Conservation (phyloP, 1,139 yeast species). For the Candida mesenterica region DNA sequence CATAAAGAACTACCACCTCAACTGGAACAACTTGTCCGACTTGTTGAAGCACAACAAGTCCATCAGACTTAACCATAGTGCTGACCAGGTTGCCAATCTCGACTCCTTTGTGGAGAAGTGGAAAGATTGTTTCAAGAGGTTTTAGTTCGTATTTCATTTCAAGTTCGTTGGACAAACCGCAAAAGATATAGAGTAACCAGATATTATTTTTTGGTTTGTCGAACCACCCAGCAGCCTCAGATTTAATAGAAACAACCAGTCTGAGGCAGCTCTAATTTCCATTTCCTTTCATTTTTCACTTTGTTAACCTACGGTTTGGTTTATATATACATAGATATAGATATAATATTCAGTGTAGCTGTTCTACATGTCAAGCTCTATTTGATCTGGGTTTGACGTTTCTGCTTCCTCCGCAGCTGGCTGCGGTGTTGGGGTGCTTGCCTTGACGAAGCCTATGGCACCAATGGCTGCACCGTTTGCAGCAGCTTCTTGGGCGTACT, state of each 20-base stretch:
- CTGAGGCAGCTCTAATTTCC: too few species aligned
- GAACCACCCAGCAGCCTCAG: too few species aligned
- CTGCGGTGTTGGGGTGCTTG: constrained; percentile 22
- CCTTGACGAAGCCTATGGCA: constrained; percentile 54
- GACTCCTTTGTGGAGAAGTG: constrained; percentile 42
- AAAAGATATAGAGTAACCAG: neutral
- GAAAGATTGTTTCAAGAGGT: constrained; percentile 26
- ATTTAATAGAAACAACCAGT: too few species aligned
- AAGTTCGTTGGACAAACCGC: too few species aligned
- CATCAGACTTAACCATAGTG: constrained; percentile 37
- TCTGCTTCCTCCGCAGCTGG: constrained; percentile 9
- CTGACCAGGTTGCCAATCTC: constrained; percentile 34
- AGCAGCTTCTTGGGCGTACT: constrained; percentile 32
- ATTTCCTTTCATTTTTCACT: too few species aligned
- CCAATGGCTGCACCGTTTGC: neutral
- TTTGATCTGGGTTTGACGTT: constrained; percentile 59
- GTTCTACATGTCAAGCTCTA: constrained; percentile 61
- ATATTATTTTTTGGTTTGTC: too few species aligned
- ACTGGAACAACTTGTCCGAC: constrained; percentile 40
- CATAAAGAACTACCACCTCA: constrained; percentile 42
- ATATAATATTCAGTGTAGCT: too few species aligned
- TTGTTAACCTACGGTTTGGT: too few species aligned
- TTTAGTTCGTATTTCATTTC: constrained; percentile 8
- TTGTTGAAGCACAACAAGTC: constrained; percentile 35
- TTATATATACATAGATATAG: too few species aligned